phyloP scores from a whole-genome alignment of 345 rosid species.

The Cardamine occulta region DNA sequence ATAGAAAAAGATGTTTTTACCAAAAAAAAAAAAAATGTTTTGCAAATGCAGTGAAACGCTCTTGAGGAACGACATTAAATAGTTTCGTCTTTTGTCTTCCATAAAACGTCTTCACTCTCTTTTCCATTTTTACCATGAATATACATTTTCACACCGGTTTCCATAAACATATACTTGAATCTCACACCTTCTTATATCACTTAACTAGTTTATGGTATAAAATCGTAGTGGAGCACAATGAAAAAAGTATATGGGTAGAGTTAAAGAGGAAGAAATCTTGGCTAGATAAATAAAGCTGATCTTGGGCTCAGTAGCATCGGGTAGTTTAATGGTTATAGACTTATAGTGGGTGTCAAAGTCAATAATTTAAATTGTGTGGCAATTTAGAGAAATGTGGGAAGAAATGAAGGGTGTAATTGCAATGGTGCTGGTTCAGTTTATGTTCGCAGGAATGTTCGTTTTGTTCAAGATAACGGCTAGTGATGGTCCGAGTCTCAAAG shows the following conservation, averaged over 20 bases:
- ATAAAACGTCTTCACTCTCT: slow-evolving; percentile 21
- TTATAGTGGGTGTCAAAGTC: not conserved
- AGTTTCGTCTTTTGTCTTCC: not conserved
- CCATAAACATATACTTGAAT: slow-evolving; percentile 17
- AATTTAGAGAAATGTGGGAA: slow-evolving; percentile 26
- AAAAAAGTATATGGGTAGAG: slow-evolving; percentile 15
- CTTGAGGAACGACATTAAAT: slow-evolving; percentile 8
- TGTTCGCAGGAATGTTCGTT: slow-evolving; percentile 43
- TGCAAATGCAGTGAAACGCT: slow-evolving; percentile 9
- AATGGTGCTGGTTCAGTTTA: slow-evolving; percentile 47
- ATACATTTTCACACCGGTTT: not conserved
- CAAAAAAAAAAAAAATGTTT: slow-evolving; percentile 1
- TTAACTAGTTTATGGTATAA: not conserved
- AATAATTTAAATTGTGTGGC: not conserved
- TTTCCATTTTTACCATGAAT: not conserved
- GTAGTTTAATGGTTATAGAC: not conserved
- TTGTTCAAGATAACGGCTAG: slow-evolving; percentile 45
- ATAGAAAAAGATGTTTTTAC: slow-evolving; percentile 6
- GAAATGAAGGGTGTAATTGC: slow-evolving; percentile 33
- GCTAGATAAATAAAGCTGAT: slow-evolving; percentile 27
- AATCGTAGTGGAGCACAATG: slow-evolving; percentile 35
- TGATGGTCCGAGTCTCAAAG: slow-evolving; percentile 44
- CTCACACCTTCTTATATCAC: slow-evolving; percentile 20
- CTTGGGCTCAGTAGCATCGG: not conserved
- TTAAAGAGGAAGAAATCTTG: slow-evolving; percentile 9